phyloP scores from a whole-genome alignment of 164 flowering plant genomes.

The Vitis riparia region DNA sequence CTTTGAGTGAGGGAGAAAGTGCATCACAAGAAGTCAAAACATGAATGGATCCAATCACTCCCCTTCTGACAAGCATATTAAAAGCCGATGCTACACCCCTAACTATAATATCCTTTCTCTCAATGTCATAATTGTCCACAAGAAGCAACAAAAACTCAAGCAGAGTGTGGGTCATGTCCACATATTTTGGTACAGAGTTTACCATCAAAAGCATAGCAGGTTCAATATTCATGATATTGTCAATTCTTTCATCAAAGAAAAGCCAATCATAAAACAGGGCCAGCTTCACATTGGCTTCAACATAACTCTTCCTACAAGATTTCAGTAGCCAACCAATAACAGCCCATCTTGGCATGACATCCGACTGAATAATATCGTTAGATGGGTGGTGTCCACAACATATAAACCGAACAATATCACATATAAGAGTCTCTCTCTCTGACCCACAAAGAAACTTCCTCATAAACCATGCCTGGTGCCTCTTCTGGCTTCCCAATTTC shows the following conservation, averaged over 20 bases:
- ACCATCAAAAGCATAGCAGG: slow-evolving; percentile 84
- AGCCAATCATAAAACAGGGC: slow-evolving; percentile 95
- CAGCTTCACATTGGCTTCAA: slow-evolving; percentile 67
- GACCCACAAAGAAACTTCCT: slow-evolving; percentile 62
- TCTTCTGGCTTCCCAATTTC: slow-evolving; percentile 67
- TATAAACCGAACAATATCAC: slow-evolving; percentile 81
- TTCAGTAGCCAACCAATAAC: slow-evolving; percentile 88
- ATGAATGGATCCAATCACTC: slow-evolving; percentile 65
- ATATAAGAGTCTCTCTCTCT: slow-evolving; percentile 53
- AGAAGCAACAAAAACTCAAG: slow-evolving; percentile 72
- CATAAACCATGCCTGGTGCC: slow-evolving; percentile 80
- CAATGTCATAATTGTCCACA: slow-evolving; percentile 66
- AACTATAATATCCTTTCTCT: slow-evolving; percentile 41
- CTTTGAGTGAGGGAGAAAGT: slow-evolving; percentile 56
- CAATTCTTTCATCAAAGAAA: slow-evolving; percentile 74
- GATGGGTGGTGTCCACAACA: slow-evolving; percentile 91
- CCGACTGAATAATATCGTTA: slow-evolving; percentile 74
- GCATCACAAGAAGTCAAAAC: slow-evolving; percentile 46
- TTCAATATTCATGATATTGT: slow-evolving; percentile 86
- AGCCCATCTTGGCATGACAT: slow-evolving; percentile 86
- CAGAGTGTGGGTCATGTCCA: slow-evolving; percentile 67
- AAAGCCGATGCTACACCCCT: slow-evolving; percentile 70
- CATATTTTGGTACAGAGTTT: slow-evolving; percentile 62
- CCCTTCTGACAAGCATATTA: slow-evolving; percentile 46
- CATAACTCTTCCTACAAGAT: slow-evolving; percentile 52